Percentiles rank a stretch among this genome's conserved stretches.
These are phyloP conservation scores for Lentithecium fluviatile DNA, from an alignment of 495 filamentous ascomycete genomes.

Conservation along the genomic window DNA sequence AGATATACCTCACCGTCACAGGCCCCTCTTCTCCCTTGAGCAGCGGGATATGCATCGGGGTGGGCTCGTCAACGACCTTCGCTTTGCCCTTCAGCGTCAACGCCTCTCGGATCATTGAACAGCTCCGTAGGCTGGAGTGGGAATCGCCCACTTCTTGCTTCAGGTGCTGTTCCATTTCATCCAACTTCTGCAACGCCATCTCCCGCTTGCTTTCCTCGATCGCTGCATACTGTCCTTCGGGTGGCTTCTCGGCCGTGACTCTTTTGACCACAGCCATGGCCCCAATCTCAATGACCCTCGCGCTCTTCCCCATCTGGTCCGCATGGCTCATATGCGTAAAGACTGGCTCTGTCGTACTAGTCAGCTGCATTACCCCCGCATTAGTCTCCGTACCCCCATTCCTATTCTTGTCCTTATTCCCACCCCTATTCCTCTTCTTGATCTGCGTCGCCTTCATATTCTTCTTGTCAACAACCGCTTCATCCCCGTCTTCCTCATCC, in stretches of 20 bases:
- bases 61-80: too few species aligned
- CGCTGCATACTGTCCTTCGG: not conserved
- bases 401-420: too few species aligned
- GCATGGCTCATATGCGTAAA: slow-evolving; percentile 14
- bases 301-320: not conserved
- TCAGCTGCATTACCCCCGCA: not conserved
- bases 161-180: slow-evolving; percentile 1
- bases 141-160: not conserved
- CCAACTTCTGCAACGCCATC: slow-evolving; percentile 5
- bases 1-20: too few species aligned
- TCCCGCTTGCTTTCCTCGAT: too few species aligned
- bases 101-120: too few species aligned
- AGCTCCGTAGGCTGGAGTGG: too few species aligned
- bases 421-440: too few species aligned
- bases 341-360: not conserved
- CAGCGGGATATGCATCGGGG: too few species aligned
- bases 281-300: slow-evolving; percentile 21
- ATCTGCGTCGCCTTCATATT: too few species aligned
- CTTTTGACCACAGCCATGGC: slow-evolving; percentile 25
- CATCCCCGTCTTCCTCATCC: not conserved
- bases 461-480: not conserved
- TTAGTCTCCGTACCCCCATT: too few species aligned
- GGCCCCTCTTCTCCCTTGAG: too few species aligned
- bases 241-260: not conserved
- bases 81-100: too few species aligned